A percentile compares a stretch with the other conserved stretches of the same genome.
Evolutionary conservation across 225 moss, liverwort and hornwort genomes (phyloP).

Genomic region (Takakia lepidozioides): DNA sequence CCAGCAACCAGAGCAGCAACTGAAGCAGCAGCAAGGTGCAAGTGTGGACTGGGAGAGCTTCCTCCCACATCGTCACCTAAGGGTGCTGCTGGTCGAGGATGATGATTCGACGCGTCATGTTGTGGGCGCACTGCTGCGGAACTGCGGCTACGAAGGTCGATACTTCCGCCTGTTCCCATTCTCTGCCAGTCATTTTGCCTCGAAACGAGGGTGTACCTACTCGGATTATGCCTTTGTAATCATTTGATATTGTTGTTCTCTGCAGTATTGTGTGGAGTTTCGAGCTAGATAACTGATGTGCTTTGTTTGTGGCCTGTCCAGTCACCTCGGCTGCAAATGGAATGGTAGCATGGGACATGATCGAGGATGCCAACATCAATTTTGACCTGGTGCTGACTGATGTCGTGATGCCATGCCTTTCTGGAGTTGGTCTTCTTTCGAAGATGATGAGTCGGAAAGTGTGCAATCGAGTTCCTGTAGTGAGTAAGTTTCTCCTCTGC

Average conservation of each 20-base stretch:
- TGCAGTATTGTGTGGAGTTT: no score
- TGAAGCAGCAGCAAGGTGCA: conserved; percentile 4
- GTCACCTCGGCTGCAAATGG: conserved; percentile 89
- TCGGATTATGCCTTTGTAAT: no score
- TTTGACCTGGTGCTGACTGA: conserved; percentile 95
- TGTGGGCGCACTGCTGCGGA: conserved; percentile 80
- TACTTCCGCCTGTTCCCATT: no score
- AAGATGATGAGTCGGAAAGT: conserved; percentile 78
- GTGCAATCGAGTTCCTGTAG: conserved; percentile 72
- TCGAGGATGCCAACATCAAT: conserved; percentile 57
- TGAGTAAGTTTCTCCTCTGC: conserved; percentile 48
- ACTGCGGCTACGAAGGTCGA: conserved; percentile 94
- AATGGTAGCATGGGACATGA: conserved; percentile 74
- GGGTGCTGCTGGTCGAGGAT: conserved; percentile 85
- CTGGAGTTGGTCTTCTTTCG: conserved; percentile 85
- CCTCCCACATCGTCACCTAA: conserved; percentile 54
- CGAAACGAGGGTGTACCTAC: no score
- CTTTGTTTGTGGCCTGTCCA: no score
- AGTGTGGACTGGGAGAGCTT: conserved; percentile 72
- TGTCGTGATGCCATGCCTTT: conserved; percentile 96
- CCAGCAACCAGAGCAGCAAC: conserved; percentile 14
- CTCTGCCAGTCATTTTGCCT: no score
- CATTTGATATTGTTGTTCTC: no score
- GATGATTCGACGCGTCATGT: conserved; percentile 93
- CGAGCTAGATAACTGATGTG: no score